Conservation (phyloP, 2,329 filamentous ascomycete species). For the Aspergillus latus region DNA sequence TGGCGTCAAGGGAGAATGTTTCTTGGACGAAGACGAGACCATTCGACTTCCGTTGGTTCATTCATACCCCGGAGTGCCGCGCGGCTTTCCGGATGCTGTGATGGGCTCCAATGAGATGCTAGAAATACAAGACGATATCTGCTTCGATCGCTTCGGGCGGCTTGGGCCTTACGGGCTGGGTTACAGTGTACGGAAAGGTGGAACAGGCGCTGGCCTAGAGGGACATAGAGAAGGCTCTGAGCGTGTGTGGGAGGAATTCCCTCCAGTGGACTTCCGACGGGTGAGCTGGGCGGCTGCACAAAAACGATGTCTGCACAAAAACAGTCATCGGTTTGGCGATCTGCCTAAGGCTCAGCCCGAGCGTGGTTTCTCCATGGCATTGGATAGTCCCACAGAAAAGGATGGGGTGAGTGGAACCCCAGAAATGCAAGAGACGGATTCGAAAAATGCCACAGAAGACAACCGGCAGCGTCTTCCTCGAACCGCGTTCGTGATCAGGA, state of each 20-base stretch:
- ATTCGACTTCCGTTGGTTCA: constrained; percentile 67
- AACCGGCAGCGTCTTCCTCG: constrained; percentile 47
- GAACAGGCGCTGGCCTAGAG: constrained; percentile 79
- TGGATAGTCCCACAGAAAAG: constrained; percentile 23
- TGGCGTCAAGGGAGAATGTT: constrained; percentile 71
- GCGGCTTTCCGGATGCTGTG: constrained; percentile 79
- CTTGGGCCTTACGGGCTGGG: constrained; percentile 88
- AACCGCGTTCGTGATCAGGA: constrained; percentile 75
- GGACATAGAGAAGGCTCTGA: constrained; percentile 81
- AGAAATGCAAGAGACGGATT: neutral
- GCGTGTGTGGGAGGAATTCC: constrained; percentile 68
- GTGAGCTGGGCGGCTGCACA: constrained; percentile 80
- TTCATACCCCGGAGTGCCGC: constrained; percentile 74
- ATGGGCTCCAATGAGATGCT: constrained; percentile 85
- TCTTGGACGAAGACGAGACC: constrained; percentile 66
- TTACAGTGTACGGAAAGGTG: constrained; percentile 75
- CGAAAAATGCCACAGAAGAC: constrained; percentile 23
- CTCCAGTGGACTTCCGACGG: constrained; percentile 73
- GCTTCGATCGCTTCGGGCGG: constrained; percentile 88
- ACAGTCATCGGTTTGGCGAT: constrained; percentile 65
- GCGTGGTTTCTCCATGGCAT: constrained; percentile 36
- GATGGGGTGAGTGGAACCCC: too few species aligned
- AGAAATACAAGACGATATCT: constrained; percentile 77
- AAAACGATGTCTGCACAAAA: constrained; percentile 68
- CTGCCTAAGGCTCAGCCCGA: constrained; percentile 38